Evolutionary conservation across 2,329 filamentous ascomycete genomes (phyloP).

Genomic region (Aspergillus sp.): DNA sequence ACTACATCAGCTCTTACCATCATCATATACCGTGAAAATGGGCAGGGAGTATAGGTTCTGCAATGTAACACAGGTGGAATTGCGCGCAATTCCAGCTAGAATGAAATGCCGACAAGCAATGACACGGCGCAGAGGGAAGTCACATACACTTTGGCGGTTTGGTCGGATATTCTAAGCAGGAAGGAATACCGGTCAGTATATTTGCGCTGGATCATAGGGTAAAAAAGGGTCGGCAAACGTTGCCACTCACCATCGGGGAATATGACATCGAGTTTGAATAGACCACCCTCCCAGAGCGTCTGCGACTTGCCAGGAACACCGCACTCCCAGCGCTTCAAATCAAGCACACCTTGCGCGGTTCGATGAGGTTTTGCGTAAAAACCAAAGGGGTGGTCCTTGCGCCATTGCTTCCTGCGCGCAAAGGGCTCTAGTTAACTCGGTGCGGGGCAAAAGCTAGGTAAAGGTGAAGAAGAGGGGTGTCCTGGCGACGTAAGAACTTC

Average conservation of each 20-base stretch:
- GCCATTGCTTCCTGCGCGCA: slow-evolving; percentile 83
- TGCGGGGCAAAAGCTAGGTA: neutral
- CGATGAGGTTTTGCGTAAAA: slow-evolving; percentile 91
- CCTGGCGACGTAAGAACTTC: neutral
- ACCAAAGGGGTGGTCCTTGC: slow-evolving; percentile 93
- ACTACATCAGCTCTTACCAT: neutral
- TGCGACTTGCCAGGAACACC: slow-evolving; percentile 94
- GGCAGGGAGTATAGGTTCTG: neutral
- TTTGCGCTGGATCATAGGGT: neutral
- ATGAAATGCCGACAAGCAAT: neutral
- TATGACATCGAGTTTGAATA: slow-evolving; percentile 89
- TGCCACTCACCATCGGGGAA: slow-evolving; percentile 81
- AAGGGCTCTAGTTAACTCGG: slow-evolving; percentile 14
- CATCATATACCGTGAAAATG: neutral
- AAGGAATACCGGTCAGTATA: slow-evolving; percentile 15
- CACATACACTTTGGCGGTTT: slow-evolving; percentile 95
- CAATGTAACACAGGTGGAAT: neutral
- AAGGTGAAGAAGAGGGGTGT: neutral
- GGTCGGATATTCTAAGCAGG: slow-evolving; percentile 81
- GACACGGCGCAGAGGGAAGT: neutral
- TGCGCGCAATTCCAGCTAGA: neutral
- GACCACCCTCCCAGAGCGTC: slow-evolving; percentile 95
- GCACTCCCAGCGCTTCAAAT: slow-evolving; percentile 95
- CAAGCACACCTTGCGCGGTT: slow-evolving; percentile 75
- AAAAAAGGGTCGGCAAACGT: neutral